Base-by-base conservation (phyloP, 371 early-diverging fungal genomes). In the Haplosporangium sp. region DNA sequence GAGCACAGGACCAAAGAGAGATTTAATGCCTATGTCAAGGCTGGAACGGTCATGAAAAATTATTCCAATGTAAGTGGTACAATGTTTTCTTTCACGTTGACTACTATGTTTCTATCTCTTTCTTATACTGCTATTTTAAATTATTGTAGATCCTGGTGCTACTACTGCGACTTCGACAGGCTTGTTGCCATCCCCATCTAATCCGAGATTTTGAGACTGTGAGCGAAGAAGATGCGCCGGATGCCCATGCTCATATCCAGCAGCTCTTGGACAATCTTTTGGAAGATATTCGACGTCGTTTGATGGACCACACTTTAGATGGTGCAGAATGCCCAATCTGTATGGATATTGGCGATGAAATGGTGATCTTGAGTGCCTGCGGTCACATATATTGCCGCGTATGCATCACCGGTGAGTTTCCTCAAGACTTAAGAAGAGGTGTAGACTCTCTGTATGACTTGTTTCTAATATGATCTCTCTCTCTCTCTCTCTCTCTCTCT, bases 121-220 rank as follows among this genome's bases (percentile, higher is more conserved):
- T 51, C 5, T 20, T 21, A 18, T 38, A n/a, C 5, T 37, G 2
- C 23, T 1, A 8, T 2, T 42, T 29, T 29, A 29, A 29, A 29
- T 29, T 29, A 29, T 29, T 4, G 4, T 59, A 76, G 76, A 69
- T 76, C 73, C 59, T 91, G 52, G 83, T 84, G 41, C 67, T 88
- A 50, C 61, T 91, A 13, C 64, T 91, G 20, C 77, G 89, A 38
- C 62, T 92, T 37, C 84, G 86, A 40, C 91, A 85, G 83, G 90
- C 88, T n/a, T 86, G 90, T 69, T 85, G 90, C 64, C 94, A 95
- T 72, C 95, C 94, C 7, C 90, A 89, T 62, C 82, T 94, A 42
- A 79, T 79, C 65, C 72, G 55, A 11, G 79, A 79, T 11, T 90
- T 93, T 13, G 71, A 93, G 8, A 91, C 91, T 70, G 85, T 90